A percentile compares a stretch with the other conserved stretches of the same genome.
Conservation (phyloP, 306 rosid genomes). For the Trichosanthes truncata region DNA sequence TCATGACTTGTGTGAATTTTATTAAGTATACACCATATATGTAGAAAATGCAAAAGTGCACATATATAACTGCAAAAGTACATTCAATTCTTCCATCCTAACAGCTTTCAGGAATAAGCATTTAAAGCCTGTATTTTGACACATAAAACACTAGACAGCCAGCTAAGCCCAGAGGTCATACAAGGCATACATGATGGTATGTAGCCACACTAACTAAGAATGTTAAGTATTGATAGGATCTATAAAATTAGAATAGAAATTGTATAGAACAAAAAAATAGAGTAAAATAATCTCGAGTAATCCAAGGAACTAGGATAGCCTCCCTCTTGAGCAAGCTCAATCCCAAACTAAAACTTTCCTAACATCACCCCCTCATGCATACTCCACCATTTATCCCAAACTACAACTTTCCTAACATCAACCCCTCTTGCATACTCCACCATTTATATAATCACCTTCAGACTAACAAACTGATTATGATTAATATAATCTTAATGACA, state of each 20-base stretch:
- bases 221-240: neutral
- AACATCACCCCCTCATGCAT: neutral
- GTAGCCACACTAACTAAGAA: neutral
- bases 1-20: neutral
- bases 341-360: neutral
- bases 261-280: neutral
- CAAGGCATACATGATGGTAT: neutral
- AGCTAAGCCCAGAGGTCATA: constrained; percentile 1
- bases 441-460: neutral
- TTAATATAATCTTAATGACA: neutral
- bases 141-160: neutral
- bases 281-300: neutral
- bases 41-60: neutral
- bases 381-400: neutral
- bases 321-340: neutral
- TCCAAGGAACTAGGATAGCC: neutral
- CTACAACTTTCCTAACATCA: neutral
- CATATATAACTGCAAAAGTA: neutral
- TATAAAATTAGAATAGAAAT: neutral
- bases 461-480: neutral
- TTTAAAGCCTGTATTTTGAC: neutral
- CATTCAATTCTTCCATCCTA: neutral
- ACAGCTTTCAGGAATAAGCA: neutral
- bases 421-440: neutral
- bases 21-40: neutral